A percentile compares a stretch with the other conserved stretches of the same genome.
Conservation (phyloP, 1,139 yeast species). For the Suhomyces taliae region DNA sequence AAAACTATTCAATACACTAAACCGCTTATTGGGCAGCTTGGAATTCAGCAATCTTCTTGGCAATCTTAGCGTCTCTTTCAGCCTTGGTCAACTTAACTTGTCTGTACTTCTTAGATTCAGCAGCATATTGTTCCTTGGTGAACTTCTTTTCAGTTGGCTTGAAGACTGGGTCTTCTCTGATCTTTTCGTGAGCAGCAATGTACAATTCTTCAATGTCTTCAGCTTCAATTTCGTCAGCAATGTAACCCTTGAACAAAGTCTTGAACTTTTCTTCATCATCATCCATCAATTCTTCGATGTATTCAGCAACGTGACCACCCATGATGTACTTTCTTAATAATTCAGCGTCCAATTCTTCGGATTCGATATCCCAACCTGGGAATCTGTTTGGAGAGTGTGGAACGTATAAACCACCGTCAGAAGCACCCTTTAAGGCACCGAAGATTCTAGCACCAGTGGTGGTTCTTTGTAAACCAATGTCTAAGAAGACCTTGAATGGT, state of each 20-base stretch:
- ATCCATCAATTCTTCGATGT: slow-evolving; percentile 99
- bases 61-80: slow-evolving; percentile 87
- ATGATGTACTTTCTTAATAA: slow-evolving; percentile 98
- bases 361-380: slow-evolving; percentile 99
- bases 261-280: slow-evolving; percentile 99
- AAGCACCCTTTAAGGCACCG: slow-evolving; percentile 99
- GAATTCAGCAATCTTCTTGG: slow-evolving; percentile 89
- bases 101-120: slow-evolving; percentile 91
- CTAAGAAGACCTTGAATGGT: slow-evolving; percentile 99
- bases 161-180: slow-evolving; percentile 94
- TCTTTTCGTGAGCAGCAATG: slow-evolving; percentile 90
- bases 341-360: slow-evolving; percentile 98
- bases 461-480: slow-evolving; percentile 99
- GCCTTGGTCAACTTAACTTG: slow-evolving; percentile 85
- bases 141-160: slow-evolving; percentile 90
- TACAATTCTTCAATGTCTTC: slow-evolving; percentile 95
- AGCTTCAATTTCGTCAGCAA: slow-evolving; percentile 96
- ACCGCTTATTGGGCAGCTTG: slow-evolving; percentile 50
- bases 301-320: slow-evolving; percentile 99
- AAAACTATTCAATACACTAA: background rate
- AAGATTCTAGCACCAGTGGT: slow-evolving; percentile 99
- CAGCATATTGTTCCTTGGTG: slow-evolving; percentile 98
- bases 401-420: slow-evolving; percentile 99
- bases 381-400: slow-evolving; percentile 99
- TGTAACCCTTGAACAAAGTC: slow-evolving; percentile 93